Percentiles rank a stretch among this genome's conserved stretches.
Conservation (phyloP, 306 rosid species). For the Vigna hirtella region DNA sequence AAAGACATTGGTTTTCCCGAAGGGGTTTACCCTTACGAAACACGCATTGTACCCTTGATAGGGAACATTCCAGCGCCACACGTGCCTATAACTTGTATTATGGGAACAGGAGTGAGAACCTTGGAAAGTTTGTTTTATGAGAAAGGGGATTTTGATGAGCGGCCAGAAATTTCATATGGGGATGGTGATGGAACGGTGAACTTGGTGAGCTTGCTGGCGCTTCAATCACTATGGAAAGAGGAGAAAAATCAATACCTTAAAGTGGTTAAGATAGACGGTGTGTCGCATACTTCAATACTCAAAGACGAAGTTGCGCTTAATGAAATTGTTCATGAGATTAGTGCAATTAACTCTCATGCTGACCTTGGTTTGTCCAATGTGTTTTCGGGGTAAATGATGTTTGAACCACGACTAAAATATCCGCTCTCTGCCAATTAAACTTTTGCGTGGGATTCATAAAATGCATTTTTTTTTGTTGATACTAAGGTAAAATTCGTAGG, state of each 20-base stretch:
- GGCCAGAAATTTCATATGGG: slow-evolving; percentile 65
- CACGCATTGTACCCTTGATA: slow-evolving; percentile 63
- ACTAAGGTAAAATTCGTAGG: not conserved
- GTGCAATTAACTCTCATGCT: slow-evolving; percentile 51
- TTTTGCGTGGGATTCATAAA: not conserved
- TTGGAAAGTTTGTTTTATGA: slow-evolving; percentile 67
- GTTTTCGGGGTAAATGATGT: not conserved
- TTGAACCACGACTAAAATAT: not conserved
- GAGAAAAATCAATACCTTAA: slow-evolving; percentile 59
- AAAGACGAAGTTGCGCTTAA: slow-evolving; percentile 63
- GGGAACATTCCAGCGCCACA: slow-evolving; percentile 58
- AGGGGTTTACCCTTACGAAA: slow-evolving; percentile 70
- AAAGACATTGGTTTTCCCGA: slow-evolving; percentile 67
- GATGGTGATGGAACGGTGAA: slow-evolving; percentile 97
- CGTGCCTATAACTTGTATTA: slow-evolving; percentile 74
- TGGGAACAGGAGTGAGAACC: slow-evolving; percentile 71
- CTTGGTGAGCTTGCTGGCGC: slow-evolving; percentile 74
- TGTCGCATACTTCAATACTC: slow-evolving; percentile 67
- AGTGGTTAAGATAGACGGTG: slow-evolving; percentile 58
- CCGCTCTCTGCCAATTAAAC: not conserved
- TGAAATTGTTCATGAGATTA: slow-evolving; percentile 54
- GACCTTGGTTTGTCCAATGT: slow-evolving; percentile 14
- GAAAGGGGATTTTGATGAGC: slow-evolving; percentile 65
- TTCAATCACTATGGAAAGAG: slow-evolving; percentile 61
- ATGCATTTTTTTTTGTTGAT: not conserved